A percentile compares a stretch with the other conserved stretches of the same genome.
phyloP scores from a whole-genome alignment of 2,329 filamentous ascomycete species.

The Claviceps lovelessii region DNA sequence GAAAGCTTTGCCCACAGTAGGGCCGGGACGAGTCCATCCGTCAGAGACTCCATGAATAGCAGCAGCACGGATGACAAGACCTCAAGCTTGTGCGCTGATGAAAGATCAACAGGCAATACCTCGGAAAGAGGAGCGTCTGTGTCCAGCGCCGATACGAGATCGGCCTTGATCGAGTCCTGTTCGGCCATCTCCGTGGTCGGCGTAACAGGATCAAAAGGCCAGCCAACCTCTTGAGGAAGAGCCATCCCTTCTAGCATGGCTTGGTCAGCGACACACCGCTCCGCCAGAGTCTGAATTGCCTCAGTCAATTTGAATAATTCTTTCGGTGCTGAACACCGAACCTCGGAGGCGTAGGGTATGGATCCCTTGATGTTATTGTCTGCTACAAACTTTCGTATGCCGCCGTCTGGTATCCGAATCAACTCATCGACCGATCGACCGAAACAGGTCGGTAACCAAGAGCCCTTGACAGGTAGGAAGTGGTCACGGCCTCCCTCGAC shows the following conservation, averaged over 20 bases:
- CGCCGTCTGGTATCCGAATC: conserved; percentile 69
- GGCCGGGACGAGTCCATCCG: conserved; percentile 63
- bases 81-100: conserved; percentile 58
- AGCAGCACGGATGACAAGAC: conserved; percentile 57
- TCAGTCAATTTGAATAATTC: conserved; percentile 86
- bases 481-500: conserved; percentile 77
- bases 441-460: conserved; percentile 71
- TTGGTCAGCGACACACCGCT: conserved; percentile 44
- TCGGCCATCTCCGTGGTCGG: conserved; percentile 17
- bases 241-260: conserved; percentile 43
- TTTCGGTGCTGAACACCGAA: conserved; percentile 68
- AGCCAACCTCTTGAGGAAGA: conserved; percentile 40
- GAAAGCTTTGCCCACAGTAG: conserved; percentile 58
- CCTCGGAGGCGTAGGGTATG: conserved; percentile 41
- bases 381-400: conserved; percentile 44
- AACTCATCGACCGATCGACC: conserved; percentile 79
- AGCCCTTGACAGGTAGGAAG: conserved; percentile 68
- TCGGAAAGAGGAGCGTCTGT: conserved; percentile 47
- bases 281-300: conserved; percentile 46
- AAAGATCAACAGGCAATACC: conserved; percentile 46
- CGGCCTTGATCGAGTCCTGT: conserved; percentile 16
- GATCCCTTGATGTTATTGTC: conserved; percentile 27
- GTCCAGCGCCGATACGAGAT: conserved; percentile 56
- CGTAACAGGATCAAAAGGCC: conserved; percentile 40
- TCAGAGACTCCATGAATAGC: conserved; percentile 58